Percentiles rank a stretch among this genome's conserved stretches.
Conservation (phyloP, 1,139 yeast species). For the Meyerozyma sp. region DNA sequence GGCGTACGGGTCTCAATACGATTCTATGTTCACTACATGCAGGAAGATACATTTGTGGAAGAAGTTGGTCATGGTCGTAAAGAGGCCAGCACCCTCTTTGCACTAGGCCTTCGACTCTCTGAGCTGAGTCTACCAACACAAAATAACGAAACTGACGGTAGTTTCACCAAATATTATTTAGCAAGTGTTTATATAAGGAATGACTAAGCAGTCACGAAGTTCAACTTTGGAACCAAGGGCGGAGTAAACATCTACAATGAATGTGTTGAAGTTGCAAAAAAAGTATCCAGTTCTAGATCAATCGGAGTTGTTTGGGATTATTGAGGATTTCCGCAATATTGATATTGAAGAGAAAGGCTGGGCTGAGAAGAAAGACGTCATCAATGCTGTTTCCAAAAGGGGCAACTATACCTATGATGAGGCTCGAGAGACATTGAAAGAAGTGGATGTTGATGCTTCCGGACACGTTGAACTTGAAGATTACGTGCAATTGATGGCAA, state of each 20-base stretch:
- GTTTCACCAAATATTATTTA: background rate
- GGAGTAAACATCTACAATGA: slow-evolving; percentile 23
- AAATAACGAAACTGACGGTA: no score
- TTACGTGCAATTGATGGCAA: slow-evolving; percentile 80
- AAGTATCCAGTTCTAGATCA: slow-evolving; percentile 84
- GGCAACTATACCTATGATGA: slow-evolving; percentile 86
- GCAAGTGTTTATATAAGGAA: background rate
- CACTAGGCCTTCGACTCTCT: no score
- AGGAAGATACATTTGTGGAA: background rate
- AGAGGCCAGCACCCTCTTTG: no score
- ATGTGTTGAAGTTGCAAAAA: slow-evolving; percentile 55
- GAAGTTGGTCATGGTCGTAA: no score
- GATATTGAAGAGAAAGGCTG: slow-evolving; percentile 94
- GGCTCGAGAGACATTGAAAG: slow-evolving; percentile 88
- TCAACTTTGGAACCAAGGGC: background rate
- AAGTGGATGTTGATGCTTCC: slow-evolving; percentile 89
- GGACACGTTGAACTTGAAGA: slow-evolving; percentile 97
- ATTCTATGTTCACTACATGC: no score
- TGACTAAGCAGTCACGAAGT: background rate
- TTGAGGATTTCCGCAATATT: slow-evolving; percentile 71
- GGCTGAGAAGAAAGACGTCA: slow-evolving; percentile 86
- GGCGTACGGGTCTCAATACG: no score
- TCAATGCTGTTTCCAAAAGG: slow-evolving; percentile 72
- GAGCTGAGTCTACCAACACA: no score
- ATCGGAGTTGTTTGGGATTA: slow-evolving; percentile 76